Percentiles rank a stretch among this genome's conserved stretches.
Evolutionary conservation across 352 stramenopile species (phyloP).

Genomic region (Globisporangium nodosum): DNA sequence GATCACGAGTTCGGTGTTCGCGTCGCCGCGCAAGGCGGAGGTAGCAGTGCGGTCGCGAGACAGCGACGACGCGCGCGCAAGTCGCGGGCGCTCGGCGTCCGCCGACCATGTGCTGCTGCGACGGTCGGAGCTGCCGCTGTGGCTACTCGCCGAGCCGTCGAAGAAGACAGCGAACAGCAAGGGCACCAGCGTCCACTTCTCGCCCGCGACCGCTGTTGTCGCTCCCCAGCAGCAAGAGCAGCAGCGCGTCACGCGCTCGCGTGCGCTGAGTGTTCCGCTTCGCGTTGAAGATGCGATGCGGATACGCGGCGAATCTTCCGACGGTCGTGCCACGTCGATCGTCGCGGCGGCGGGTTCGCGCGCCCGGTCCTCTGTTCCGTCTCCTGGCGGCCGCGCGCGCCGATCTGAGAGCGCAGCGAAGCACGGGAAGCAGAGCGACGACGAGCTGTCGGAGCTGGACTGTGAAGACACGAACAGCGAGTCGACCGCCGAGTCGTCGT

Average conservation of each 20-base stretch:
- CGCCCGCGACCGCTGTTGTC: no score
- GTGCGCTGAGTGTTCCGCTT: constrained; percentile 2
- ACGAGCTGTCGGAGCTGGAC: constrained; percentile 55
- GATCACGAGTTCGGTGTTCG: neutral
- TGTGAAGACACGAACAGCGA: constrained; percentile 74
- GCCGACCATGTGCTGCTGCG: constrained; percentile 25
- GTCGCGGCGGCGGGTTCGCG: no score
- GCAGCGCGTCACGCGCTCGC: neutral
- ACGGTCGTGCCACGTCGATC: no score
- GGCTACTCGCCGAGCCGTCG: constrained; percentile 13
- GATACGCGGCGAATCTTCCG: constrained; percentile 3
- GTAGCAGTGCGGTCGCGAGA: neutral
- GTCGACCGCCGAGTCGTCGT: constrained; percentile 69
- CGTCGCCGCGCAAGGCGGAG: constrained; percentile 6
- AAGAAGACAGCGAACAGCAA: neutral
- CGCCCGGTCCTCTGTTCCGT: neutral
- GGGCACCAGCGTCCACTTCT: neutral
- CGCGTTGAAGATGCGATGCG: constrained; percentile 6
- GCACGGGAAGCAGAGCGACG: constrained; percentile 17
- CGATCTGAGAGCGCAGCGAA: neutral
- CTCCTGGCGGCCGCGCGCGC: no score
- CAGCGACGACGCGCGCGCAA: neutral
- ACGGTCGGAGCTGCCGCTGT: constrained; percentile 16
- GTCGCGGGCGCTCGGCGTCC: constrained; percentile 22
- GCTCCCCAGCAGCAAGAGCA: neutral